phyloP scores from a whole-genome alignment of 768 basidiomycete species.

The Hortiboletus campestris region DNA sequence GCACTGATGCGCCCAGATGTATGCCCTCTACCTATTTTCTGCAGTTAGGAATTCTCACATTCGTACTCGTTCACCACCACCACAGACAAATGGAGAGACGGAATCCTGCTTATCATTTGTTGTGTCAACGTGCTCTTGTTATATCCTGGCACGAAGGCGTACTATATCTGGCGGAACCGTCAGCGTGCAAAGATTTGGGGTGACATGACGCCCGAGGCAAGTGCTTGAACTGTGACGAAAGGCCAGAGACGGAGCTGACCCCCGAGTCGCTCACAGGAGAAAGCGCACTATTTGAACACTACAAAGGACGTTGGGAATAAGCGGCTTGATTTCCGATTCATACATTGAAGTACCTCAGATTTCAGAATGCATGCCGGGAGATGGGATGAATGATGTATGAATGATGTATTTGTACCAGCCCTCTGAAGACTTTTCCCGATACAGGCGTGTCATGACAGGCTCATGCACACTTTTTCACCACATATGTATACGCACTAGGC shows the following conservation, averaged over 20 bases:
- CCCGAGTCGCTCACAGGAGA: slow-evolving; percentile 41
- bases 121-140: slow-evolving; percentile 49
- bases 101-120: slow-evolving; percentile 50
- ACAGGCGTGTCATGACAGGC: too few relatives aligned
- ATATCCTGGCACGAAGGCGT: slow-evolving; percentile 53
- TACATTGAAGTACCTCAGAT: slow-evolving; percentile 38
- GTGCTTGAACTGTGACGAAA: background rate
- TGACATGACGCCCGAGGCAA: slow-evolving; percentile 48
- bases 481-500: too few relatives aligned
- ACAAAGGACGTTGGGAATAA: slow-evolving; percentile 55
- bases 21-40: slow-evolving; percentile 7
- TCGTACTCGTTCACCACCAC: background rate
- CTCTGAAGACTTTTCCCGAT: too few relatives aligned
- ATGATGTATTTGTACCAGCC: too few relatives aligned
- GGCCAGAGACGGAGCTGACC: background rate
- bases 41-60: background rate
- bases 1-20: slow-evolving; percentile 55
- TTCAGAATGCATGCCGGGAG: too few relatives aligned
- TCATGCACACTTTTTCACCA: too few relatives aligned
- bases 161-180: slow-evolving; percentile 58
- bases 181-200: slow-evolving; percentile 56
- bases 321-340: slow-evolving; percentile 62
- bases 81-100: slow-evolving; percentile 59
- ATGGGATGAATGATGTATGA: too few relatives aligned
- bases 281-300: slow-evolving; percentile 43